These are phyloP conservation scores for Pugionium cornutum DNA, from an alignment of 345 rosid genomes.

Conservation along the genomic window DNA sequence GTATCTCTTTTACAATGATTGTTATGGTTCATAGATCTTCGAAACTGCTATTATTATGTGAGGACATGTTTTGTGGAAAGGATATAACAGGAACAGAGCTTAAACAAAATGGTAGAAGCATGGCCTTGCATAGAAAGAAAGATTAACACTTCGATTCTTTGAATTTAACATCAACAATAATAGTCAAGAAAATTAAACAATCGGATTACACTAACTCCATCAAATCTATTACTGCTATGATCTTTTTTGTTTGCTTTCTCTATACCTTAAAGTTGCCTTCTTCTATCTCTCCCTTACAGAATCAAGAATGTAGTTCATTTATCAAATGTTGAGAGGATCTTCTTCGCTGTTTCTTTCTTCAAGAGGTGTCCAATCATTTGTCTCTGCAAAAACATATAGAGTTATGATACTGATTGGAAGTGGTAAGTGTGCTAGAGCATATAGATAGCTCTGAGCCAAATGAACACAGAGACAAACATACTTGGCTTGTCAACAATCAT, in stretches of 20 bases:
- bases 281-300: conserved; percentile 26
- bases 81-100: not conserved
- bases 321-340: conserved; percentile 74
- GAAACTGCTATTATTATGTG: not conserved
- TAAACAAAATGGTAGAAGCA: conserved; percentile 16
- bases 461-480: conserved; percentile 43
- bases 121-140: conserved; percentile 15
- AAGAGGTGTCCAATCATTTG: conserved; percentile 55
- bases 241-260: conserved; percentile 19
- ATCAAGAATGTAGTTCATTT: conserved; percentile 23
- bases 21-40: not conserved
- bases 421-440: conserved; percentile 9
- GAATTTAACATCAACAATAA: conserved; percentile 1
- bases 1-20: not conserved
- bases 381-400: conserved; percentile 48
- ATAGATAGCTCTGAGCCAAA: conserved; percentile 20
- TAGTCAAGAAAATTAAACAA: conserved; percentile 19
- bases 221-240: conserved; percentile 9
- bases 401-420: not conserved
- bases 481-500: conserved; percentile 75
- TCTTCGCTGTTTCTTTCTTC: conserved; percentile 61
- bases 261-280: conserved; percentile 10
- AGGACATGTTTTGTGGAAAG: conserved; percentile 10
- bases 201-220: conserved; percentile 3
- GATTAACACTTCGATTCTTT: conserved; percentile 13